Evolutionary conservation across 176 grass and related monocot genomes (phyloP), one percentile per base, ranked within the genome.

Genomic region (Avena eriantha): DNA sequence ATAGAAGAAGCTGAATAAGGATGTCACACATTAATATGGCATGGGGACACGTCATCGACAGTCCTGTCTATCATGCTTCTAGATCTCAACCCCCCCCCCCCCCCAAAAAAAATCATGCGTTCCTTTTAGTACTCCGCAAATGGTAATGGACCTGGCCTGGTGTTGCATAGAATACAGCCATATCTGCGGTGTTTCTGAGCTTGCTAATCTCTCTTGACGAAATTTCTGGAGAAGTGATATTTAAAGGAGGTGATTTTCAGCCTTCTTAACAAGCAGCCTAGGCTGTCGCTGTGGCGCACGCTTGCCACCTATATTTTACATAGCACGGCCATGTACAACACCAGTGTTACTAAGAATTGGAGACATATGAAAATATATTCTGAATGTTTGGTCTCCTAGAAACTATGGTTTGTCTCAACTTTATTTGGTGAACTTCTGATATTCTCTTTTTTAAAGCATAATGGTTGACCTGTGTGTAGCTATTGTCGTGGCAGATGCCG

Each of bases 1-100:
- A 81, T 21, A 61, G 26, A 16, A 77, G 29, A 82, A 77, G 61
- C 83, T 41, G 57, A 69, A 78, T 51, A 67, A 79, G 15, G 17
- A 71, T 39, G 33, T 48, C 23, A 56, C 43, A 29, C 17, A 11
- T 19, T 3, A 45, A 76, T 23, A 46, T 15, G 53, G n/a, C 41
- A 47, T 41, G 21, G 47, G 46, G 22, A 74, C 22, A 41, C 39
- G 39, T 41, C 7, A 7, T 41, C 39, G 7, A 41, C 39, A 41
- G 39, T 41, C 39, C 39, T 41, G 39, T 41, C 39, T 41, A 7
- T 41, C 39, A 41, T 41, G 7, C 39, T 41, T 41, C 39, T 41
- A 41, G 39, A 41, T 41, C 39, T 41, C 39, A 41, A 41, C 39
- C 39, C 39, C 7, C 39, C 39, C 39, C 7, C 39, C 39, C 39